Evolutionary conservation across 2,329 filamentous ascomycete genomes (phyloP).

Genomic region (Penicillium nordicum): DNA sequence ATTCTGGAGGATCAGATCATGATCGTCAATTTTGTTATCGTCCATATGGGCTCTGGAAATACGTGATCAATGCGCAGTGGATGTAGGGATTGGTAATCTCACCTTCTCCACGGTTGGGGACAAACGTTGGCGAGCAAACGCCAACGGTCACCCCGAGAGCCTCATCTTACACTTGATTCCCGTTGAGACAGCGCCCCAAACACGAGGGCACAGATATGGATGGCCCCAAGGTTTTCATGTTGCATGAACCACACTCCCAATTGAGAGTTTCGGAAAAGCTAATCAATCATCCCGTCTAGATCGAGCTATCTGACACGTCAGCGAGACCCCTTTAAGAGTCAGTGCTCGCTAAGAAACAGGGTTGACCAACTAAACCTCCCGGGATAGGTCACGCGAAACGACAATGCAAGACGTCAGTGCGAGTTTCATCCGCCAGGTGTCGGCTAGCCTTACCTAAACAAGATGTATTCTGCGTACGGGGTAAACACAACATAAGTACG

Average conservation of each 20-base stretch:
- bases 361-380: neutral
- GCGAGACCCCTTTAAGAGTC: neutral
- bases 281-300: neutral
- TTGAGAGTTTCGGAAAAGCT: neutral
- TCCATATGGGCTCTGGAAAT: neutral
- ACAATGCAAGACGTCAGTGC: conserved; percentile 1
- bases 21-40: neutral
- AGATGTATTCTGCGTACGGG: neutral
- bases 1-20: neutral
- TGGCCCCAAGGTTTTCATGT: neutral
- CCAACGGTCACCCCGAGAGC: conserved; percentile 1
- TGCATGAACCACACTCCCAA: conserved; percentile 4
- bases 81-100: neutral
- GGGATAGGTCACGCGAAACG: conserved; percentile 8
- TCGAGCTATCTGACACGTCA: conserved; percentile 17
- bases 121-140: neutral
- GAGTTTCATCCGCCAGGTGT: conserved; percentile 12
- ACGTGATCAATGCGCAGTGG: neutral
- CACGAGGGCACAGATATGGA: neutral
- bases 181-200: neutral
- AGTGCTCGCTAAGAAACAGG: neutral
- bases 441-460: neutral
- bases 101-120: neutral
- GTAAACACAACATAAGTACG: neutral
- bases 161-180: neutral